Evolutionary conservation across 257 asterid species (phyloP).

Genomic region (Penstemon eatonii): DNA sequence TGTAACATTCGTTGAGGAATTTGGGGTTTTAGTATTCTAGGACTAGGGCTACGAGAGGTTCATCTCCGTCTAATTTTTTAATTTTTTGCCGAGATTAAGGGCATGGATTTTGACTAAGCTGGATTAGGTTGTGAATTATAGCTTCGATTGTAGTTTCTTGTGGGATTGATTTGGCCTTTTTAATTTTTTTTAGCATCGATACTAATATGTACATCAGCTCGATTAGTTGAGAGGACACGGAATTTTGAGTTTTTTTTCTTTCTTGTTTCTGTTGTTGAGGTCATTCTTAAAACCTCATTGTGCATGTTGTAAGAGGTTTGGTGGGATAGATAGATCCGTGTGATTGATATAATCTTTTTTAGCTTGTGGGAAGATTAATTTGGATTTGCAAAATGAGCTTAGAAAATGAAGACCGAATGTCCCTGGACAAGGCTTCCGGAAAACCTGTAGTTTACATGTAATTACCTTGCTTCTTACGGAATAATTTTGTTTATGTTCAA

Average conservation of each 20-base stretch:
- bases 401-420: slow-evolving; percentile 53
- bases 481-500: slow-evolving; percentile 22
- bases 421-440: slow-evolving; percentile 36
- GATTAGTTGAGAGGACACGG: neutral
- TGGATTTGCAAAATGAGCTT: slow-evolving; percentile 60
- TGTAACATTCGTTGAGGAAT: slow-evolving; percentile 31
- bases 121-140: slow-evolving; percentile 39
- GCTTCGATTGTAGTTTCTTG: slow-evolving; percentile 21
- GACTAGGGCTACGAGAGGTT: slow-evolving; percentile 38
- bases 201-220: slow-evolving; percentile 34
- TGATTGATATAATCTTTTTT: slow-evolving; percentile 10
- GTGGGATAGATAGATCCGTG: slow-evolving; percentile 25
- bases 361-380: neutral
- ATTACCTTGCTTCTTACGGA: slow-evolving; percentile 28
- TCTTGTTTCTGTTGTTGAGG: too few species aligned
- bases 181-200: slow-evolving; percentile 27
- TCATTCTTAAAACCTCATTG: neutral
- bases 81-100: slow-evolving; percentile 32
- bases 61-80: slow-evolving; percentile 3
- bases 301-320: slow-evolving; percentile 25
- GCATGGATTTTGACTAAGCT: slow-evolving; percentile 37
- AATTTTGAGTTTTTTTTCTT: too few species aligned
- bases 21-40: slow-evolving; percentile 30
- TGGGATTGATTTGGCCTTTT: slow-evolving; percentile 2
- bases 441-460: slow-evolving; percentile 43